Percentiles rank a stretch among this genome's conserved stretches.
These are phyloP conservation scores for Gossypium thurberi DNA, from an alignment of 345 rosid genomes.

Conservation along the genomic window DNA sequence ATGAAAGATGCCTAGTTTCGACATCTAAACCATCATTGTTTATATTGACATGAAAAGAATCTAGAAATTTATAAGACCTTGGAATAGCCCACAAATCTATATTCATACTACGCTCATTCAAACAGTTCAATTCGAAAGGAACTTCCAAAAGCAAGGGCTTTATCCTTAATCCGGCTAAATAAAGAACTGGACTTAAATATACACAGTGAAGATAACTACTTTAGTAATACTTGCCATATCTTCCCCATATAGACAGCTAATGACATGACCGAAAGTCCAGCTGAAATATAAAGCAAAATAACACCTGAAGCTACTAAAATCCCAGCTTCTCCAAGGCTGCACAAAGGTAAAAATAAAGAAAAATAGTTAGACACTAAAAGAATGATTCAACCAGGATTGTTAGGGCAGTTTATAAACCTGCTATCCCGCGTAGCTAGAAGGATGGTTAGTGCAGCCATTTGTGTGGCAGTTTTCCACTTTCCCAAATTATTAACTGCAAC, in stretches of 20 bases:
- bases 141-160: slow-evolving; percentile 19
- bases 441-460: slow-evolving; percentile 87
- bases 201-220: slow-evolving; percentile 29
- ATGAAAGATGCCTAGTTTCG: not conserved
- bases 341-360: not conserved
- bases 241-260: slow-evolving; percentile 78
- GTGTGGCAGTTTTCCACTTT: slow-evolving; percentile 98
- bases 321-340: slow-evolving; percentile 55
- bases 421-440: slow-evolving; percentile 79
- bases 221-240: slow-evolving; percentile 65
- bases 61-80: not conserved
- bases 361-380: slow-evolving; percentile 4
- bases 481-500: slow-evolving; percentile 97
- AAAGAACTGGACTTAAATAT: slow-evolving; percentile 14
- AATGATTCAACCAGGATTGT: not conserved
- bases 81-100: not conserved
- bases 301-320: slow-evolving; percentile 59
- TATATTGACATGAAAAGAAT: not conserved
- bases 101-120: not conserved
- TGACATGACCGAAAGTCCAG: slow-evolving; percentile 90
- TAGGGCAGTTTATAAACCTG: slow-evolving; percentile 33
- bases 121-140: slow-evolving; percentile 3
- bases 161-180: slow-evolving; percentile 23
- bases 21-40: not conserved
- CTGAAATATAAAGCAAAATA: slow-evolving; percentile 79